Conservation (phyloP, 768 basidiomycete species). For the Leccinum uliginosum region DNA sequence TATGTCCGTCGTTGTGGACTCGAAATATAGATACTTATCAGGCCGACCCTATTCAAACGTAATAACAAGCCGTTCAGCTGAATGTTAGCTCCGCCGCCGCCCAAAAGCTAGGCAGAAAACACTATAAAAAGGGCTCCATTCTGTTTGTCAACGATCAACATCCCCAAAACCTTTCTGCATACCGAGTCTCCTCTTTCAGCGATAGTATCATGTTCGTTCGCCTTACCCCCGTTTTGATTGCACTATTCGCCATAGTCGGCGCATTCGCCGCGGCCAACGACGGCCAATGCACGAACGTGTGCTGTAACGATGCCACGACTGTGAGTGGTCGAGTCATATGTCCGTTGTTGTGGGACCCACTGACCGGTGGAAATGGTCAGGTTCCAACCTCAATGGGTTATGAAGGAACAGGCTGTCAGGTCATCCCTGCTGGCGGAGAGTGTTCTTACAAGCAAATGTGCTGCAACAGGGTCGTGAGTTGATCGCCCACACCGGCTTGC, state of each 20-base stretch:
- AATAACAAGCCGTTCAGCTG: too few relatives aligned
- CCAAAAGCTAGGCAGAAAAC: neutral
- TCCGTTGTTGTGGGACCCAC: too few relatives aligned
- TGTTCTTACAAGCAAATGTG: slow-evolving; percentile 5
- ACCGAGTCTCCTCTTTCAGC: neutral
- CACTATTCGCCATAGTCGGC: neutral
- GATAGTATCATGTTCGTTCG: slow-evolving; percentile 6
- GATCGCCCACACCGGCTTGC: neutral
- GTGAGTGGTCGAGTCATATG: neutral
- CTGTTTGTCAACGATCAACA: neutral
- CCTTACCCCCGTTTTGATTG: neutral
- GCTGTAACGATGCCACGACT: neutral
- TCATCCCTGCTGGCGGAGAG: neutral
- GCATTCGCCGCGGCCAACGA: neutral
- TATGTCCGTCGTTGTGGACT: too few relatives aligned
- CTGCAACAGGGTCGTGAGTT: slow-evolving; percentile 2
- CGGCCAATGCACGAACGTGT: neutral
- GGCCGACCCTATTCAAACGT: too few relatives aligned
- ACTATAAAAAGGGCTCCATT: neutral
- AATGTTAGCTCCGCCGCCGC: too few relatives aligned
- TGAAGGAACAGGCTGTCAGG: neutral
- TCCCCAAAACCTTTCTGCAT: neutral
- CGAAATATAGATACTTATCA: too few relatives aligned
- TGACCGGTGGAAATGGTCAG: neutral
- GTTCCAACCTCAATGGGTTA: neutral